These are phyloP conservation scores for Cercophora newfieldiana DNA, from an alignment of 495 filamentous ascomycete genomes.

Conservation along the genomic window DNA sequence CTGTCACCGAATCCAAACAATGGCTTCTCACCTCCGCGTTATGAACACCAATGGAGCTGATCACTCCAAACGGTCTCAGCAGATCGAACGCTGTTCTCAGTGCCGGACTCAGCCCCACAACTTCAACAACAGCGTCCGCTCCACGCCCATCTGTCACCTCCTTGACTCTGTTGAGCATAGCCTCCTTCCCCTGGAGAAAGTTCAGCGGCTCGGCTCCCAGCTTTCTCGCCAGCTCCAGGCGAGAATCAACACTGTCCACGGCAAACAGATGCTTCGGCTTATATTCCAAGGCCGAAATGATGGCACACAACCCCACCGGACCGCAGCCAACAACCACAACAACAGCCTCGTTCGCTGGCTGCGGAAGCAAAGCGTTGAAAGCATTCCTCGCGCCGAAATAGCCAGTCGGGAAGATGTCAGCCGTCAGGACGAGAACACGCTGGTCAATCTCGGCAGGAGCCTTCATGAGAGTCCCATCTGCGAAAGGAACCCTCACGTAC, in stretches of 20 bases:
- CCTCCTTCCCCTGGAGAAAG: constrained; percentile 66
- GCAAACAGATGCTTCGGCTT: constrained; percentile 81
- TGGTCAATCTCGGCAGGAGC: constrained; percentile 75
- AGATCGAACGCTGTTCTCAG: constrained; percentile 82
- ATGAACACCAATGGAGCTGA: constrained; percentile 90
- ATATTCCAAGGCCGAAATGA: constrained; percentile 79
- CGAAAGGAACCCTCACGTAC: constrained; percentile 83
- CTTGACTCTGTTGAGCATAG: constrained; percentile 66
- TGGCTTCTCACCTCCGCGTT: constrained; percentile 71
- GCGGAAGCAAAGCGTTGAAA: constrained; percentile 63
- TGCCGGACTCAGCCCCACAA: constrained; percentile 83
- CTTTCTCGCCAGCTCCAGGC: constrained; percentile 72
- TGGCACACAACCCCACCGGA: constrained; percentile 82
- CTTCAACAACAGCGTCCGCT: constrained; percentile 89
- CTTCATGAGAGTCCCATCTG: constrained; percentile 78
- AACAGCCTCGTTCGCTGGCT: constrained; percentile 64
- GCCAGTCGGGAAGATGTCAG: constrained; percentile 84
- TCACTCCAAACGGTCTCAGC: constrained; percentile 81
- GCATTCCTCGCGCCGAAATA: constrained; percentile 87
- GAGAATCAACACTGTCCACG: constrained; percentile 76
- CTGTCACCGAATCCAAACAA: neutral
- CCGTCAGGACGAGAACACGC: constrained; percentile 82
- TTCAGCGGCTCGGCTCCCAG: constrained; percentile 88
- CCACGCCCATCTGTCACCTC: constrained; percentile 81
- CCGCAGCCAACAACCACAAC: constrained; percentile 89